Percentiles rank a stretch among this genome's conserved stretches.
phyloP scores from a whole-genome alignment of 768 basidiomycete species.

The Cystobasidium onofrii region DNA sequence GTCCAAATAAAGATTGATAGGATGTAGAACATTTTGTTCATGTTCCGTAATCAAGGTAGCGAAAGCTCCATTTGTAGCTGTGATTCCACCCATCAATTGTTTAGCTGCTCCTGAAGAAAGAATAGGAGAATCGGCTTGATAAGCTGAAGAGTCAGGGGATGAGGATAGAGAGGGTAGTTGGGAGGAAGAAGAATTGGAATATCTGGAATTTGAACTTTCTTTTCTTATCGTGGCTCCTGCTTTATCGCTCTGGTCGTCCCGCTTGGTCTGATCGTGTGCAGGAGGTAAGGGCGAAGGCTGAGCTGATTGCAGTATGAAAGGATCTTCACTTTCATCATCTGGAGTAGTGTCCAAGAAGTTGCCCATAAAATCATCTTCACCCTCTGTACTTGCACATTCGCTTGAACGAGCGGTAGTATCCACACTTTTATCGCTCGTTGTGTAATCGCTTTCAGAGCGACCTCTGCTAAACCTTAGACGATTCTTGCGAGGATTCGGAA shows the following conservation, averaged over 20 bases:
- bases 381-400: neutral
- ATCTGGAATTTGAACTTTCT: neutral
- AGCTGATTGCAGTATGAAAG: neutral
- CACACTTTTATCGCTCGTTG: neutral
- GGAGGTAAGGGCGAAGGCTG: neutral
- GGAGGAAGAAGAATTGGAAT: neutral
- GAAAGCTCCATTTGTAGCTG: neutral
- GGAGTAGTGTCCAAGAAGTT: constrained; percentile 27
- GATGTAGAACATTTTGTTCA: neutral
- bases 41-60: neutral
- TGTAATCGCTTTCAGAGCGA: neutral
- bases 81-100: neutral
- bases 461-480: neutral
- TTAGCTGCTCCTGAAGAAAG: neutral
- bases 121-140: constrained; percentile 12
- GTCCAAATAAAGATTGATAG: constrained; percentile 30
- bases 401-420: neutral
- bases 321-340: constrained; percentile 21
- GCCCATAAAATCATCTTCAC: neutral
- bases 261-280: neutral
- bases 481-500: neutral
- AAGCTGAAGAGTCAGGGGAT: constrained; percentile 16
- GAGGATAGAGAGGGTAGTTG: constrained; percentile 25
- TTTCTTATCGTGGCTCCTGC: neutral
- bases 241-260: neutral